A percentile compares a stretch with the other conserved stretches of the same genome.
Conservation (phyloP, 805 yeast genomes). For the Starmerella apis region DNA sequence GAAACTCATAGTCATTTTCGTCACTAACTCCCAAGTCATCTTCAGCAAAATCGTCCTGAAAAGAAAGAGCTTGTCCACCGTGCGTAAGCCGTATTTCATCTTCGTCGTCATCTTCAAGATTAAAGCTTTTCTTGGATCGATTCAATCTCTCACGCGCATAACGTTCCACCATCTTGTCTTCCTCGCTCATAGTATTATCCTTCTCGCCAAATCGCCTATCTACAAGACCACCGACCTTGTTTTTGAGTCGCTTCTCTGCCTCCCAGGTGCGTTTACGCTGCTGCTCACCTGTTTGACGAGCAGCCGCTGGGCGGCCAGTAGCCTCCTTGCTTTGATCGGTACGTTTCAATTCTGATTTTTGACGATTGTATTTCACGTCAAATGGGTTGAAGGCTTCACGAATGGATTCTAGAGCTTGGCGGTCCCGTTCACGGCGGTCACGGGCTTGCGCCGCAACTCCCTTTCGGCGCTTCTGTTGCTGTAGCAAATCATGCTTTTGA, state of each 20-base stretch:
- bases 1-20: background rate
- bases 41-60: constrained; percentile 47
- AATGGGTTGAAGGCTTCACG: constrained; percentile 84
- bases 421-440: constrained; percentile 39
- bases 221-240: constrained; percentile 63
- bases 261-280: constrained; percentile 53
- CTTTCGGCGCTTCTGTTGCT: constrained; percentile 36
- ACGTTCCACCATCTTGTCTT: constrained; percentile 91
- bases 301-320: constrained; percentile 50
- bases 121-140: constrained; percentile 41
- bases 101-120: constrained; percentile 59
- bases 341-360: constrained; percentile 40
- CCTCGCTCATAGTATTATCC: constrained; percentile 58
- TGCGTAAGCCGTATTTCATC: constrained; percentile 54
- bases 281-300: constrained; percentile 60
- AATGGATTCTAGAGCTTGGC: constrained; percentile 46
- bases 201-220: constrained; percentile 92
- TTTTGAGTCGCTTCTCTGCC: constrained; percentile 49
- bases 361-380: constrained; percentile 61
- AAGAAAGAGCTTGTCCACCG: constrained; percentile 55
- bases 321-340: constrained; percentile 28
- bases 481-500: constrained; percentile 44
- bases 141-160: constrained; percentile 77
- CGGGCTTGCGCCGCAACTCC: constrained; percentile 31
- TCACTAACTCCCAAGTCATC: constrained; percentile 36